Evolutionary conservation across 83 land plant species (phyloP), one percentile per base, ranked within the genome.

Genomic region (Picea abies): DNA sequence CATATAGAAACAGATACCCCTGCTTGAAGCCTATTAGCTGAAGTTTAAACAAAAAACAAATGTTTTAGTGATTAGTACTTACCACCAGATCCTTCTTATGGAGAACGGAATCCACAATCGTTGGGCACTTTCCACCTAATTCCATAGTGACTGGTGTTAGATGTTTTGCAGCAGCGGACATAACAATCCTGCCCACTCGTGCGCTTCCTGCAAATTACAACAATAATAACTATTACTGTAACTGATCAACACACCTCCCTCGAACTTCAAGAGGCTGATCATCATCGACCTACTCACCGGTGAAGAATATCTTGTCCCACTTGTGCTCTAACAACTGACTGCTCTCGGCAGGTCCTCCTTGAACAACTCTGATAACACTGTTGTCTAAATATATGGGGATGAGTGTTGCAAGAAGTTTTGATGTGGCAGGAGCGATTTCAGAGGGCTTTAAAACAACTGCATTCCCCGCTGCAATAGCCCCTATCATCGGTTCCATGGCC

Each of bases 271-370:
- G 10, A 7, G 60, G 0, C 5, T 47, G 44, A 76, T 25, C 14
- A 19, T 5, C 61, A 60, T 25, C 7, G 32, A 8, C 0, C 0
- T 15, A 29, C 78, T 35, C 65, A 95, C 99, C 99, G 81, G 99
- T 97, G 81, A 88, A 97, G 83, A 93, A 92, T 56, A 97, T 95
- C 82, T 95, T 97, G 83, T 97, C 99, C 99, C 99, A 97, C 79
- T 89, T 97, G 19, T 89, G 93, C 76, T 87, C 91, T 72, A 97
- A 86, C 64, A 97, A 79, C 4, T 84, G 84, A 20, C 88, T 69
- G 47, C 90, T 87, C 78, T 89, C 95, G 11, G 79, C 71, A 11
- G 86, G 80, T 22, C 87, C 97, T 32, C 99, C 99, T 76, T 94
- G 90, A 25, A 95, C 90, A 52, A 97, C 93, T 64, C 79, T 91